Evolutionary conservation across 164 flowering plant genomes (phyloP).

Genomic region (Annona cherimola): DNA sequence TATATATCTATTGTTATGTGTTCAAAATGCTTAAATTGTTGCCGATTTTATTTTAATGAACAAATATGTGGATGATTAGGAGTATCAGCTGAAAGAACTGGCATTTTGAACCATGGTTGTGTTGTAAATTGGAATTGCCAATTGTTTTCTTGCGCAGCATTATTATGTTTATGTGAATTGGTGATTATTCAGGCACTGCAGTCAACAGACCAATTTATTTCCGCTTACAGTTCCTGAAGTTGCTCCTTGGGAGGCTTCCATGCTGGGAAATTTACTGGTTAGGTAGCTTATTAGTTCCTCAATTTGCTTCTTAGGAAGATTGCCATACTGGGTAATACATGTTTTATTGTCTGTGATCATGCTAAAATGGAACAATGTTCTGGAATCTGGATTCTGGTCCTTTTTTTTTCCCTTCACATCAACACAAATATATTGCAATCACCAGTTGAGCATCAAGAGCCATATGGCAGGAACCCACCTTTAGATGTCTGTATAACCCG

Average conservation of each 20-base stretch:
- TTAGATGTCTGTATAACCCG: too few species aligned
- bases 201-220: neutral
- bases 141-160: neutral
- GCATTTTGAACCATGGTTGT: neutral
- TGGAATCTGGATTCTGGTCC: neutral
- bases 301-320: neutral
- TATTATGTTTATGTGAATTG: neutral
- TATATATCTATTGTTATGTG: slow-evolving; percentile 13
- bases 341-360: neutral
- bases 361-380: neutral
- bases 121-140: neutral
- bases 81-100: neutral
- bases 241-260: neutral
- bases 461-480: too few species aligned
- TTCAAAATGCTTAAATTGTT: neutral
- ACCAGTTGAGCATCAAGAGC: neutral
- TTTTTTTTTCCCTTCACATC: neutral
- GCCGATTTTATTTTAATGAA: neutral
- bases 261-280: too few species aligned
- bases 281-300: too few species aligned
- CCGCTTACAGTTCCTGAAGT: neutral
- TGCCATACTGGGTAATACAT: neutral
- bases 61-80: too few species aligned
- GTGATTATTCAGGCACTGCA: neutral
- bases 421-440: neutral